Evolutionary conservation across 768 basidiomycete genomes (phyloP), one percentile per base, ranked within the genome.

Genomic region (Russula ochroleuca): DNA sequence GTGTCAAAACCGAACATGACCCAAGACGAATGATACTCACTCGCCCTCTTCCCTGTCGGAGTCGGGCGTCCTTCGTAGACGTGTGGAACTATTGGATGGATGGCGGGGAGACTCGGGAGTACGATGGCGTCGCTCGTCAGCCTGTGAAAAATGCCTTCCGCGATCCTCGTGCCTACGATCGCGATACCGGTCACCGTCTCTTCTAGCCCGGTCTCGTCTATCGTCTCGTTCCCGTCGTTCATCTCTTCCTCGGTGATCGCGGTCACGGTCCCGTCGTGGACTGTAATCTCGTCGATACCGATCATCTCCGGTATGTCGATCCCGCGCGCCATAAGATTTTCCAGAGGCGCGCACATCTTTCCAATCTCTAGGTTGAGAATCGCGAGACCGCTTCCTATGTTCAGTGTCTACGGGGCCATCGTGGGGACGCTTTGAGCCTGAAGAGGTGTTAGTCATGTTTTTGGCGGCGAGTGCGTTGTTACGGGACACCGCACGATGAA

Each of bases 1-100:
- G 63, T 31, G 49, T 69, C 51, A 70, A 59, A 37, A 1, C 66
- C 43, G 56, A 51, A 57, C 37, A 54, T 67, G 61, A 62, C 57
- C 17, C 21, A 50, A 60, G 57, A 66, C 25, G 11, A 49, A 43
- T 25, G 73, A 79, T 69, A 94, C 94, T 89, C 76, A 95, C 92
- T 96, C 94, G 80, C 90, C 93, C 81, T 95, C 94, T 78, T 94
- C 90, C 73, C 76, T 87, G 68, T 92, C 90, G 14, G 84, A 83
- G 57, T 82, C 81, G 7, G 60, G 65, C 0, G 54, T 48, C 50
- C 33, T 61, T 40, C 38, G 38, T 11, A 38, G 55, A 11, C 54
- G 65, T 11, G 65, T 41, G 14, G 73, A 68, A 53, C 63, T 72
- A 5, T 71, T 25, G 48, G 28, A 37, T 31, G 55, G 38, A 41